These are phyloP conservation scores for Hydnomerulius pinastri DNA, from an alignment of 768 basidiomycete species.

Conservation along the genomic window DNA sequence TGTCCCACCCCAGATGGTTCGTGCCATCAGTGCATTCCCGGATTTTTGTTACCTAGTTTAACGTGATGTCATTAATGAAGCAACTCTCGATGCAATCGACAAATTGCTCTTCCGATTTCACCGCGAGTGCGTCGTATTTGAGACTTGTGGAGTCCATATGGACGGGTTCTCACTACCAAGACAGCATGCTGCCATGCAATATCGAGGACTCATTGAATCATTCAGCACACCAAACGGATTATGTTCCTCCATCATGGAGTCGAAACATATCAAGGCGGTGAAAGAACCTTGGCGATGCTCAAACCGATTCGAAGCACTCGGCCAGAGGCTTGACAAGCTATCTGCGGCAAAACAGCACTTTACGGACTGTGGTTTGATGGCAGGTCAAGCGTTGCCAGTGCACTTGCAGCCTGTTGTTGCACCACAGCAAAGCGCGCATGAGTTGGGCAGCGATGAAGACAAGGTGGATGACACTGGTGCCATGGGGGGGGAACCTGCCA, in stretches of 20 bases:
- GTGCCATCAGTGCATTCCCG: slow-evolving; percentile 17
- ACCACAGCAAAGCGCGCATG: too few species aligned
- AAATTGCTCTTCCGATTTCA: slow-evolving; percentile 22
- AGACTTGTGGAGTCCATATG: slow-evolving; percentile 11
- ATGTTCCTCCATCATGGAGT: slow-evolving; percentile 38
- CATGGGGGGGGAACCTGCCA: too few species aligned
- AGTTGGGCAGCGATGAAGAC: too few species aligned
- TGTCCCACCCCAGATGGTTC: slow-evolving; percentile 17
- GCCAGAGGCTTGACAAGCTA: slow-evolving; percentile 27
- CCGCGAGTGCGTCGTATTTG: slow-evolving; percentile 17
- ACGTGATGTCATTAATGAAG: slow-evolving; percentile 16
- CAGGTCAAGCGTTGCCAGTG: too few species aligned
- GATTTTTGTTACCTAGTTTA: slow-evolving; percentile 36
- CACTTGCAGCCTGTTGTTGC: too few species aligned
- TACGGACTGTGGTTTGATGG: slow-evolving; percentile 6
- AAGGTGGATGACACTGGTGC: too few species aligned
- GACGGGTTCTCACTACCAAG: slow-evolving; percentile 26
- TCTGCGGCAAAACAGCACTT: slow-evolving; percentile 23
- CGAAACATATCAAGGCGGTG: slow-evolving; percentile 36
- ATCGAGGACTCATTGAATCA: slow-evolving; percentile 15
- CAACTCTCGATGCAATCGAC: slow-evolving; percentile 19
- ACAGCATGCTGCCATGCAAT: slow-evolving; percentile 35
- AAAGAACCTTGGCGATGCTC: slow-evolving; percentile 36
- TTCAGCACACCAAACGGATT: slow-evolving; percentile 38
- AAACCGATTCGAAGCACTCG: slow-evolving; percentile 19